These are phyloP conservation scores for Croton laevigatus DNA, from an alignment of 441 rosid species.

Conservation along the genomic window DNA sequence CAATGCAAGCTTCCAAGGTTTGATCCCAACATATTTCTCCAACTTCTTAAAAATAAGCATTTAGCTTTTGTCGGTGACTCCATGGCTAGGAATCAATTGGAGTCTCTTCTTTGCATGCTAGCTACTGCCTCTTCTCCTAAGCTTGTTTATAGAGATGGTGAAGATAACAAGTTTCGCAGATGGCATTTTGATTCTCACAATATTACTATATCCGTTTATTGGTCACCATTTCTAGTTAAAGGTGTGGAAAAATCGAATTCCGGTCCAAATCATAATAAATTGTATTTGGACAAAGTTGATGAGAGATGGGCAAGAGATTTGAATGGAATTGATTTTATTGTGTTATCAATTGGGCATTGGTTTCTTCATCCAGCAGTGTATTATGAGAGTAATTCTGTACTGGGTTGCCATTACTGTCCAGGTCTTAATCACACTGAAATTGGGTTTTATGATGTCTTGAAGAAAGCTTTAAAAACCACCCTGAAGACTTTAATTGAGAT, in stretches of 20 bases:
- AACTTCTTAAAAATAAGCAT: slow-evolving; percentile 52
- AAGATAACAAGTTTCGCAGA: slow-evolving; percentile 67
- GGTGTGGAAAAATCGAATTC: slow-evolving; percentile 66
- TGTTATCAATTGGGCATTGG: slow-evolving; percentile 90
- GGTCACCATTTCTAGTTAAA: slow-evolving; percentile 92
- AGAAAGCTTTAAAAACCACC: slow-evolving; percentile 67
- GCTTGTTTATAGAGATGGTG: slow-evolving; percentile 59
- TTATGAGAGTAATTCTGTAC: slow-evolving; percentile 50
- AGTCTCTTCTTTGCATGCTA: slow-evolving; percentile 80
- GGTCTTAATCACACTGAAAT: slow-evolving; percentile 67
- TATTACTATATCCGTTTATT: slow-evolving; percentile 60
- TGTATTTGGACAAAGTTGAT: slow-evolving; percentile 64
- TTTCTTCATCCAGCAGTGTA: slow-evolving; percentile 88
- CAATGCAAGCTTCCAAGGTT: slow-evolving; percentile 80
- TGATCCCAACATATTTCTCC: slow-evolving; percentile 61
- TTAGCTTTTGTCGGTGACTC: slow-evolving; percentile 93
- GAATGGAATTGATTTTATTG: slow-evolving; percentile 46
- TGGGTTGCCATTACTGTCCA: slow-evolving; percentile 85
- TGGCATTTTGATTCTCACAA: slow-evolving; percentile 69
- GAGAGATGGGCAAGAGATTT: slow-evolving; percentile 76
- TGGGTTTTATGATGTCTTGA: slow-evolving; percentile 69
- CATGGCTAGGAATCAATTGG: slow-evolving; percentile 92
- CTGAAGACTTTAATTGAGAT: slow-evolving; percentile 40
- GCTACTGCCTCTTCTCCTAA: slow-evolving; percentile 53
- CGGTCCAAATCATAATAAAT: slow-evolving; percentile 57